phyloP scores from a whole-genome alignment of 371 early-diverging fungal genomes.

The Actinomortierella ambigua region DNA sequence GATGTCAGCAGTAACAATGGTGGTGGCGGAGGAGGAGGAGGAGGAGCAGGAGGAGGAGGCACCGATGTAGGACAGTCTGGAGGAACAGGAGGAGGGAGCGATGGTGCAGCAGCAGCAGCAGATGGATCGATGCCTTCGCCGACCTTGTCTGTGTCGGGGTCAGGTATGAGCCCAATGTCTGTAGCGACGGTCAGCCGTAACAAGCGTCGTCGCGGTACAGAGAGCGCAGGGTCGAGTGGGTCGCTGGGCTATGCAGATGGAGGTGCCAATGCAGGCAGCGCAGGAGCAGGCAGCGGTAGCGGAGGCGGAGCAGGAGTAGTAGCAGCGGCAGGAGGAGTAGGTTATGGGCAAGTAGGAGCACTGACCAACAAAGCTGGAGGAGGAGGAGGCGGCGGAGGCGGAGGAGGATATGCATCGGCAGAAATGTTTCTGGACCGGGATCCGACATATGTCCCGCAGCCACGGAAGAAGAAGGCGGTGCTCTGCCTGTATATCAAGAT shows the following conservation, averaged over 20 bases:
- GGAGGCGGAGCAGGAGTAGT: neutral
- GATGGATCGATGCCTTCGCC: neutral
- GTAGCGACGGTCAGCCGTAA: conserved; percentile 3
- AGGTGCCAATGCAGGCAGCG: too few species aligned
- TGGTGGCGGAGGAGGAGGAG: too few species aligned
- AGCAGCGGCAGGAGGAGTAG: neutral
- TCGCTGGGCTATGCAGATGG: neutral
- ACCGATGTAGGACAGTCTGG: conserved; percentile 11
- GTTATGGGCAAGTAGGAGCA: neutral
- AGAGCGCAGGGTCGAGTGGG: neutral
- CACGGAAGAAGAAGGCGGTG: conserved; percentile 44
- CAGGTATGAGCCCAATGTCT: conserved; percentile 1
- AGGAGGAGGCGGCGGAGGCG: too few species aligned
- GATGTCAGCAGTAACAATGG: neutral
- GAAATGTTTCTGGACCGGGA: conserved; percentile 44
- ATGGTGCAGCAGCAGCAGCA: neutral
- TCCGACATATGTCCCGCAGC: conserved; percentile 46
- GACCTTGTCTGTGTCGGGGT: neutral
- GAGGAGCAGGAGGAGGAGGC: conserved; percentile 1
- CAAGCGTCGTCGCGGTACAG: conserved; percentile 23
- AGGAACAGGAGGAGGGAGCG: too few species aligned
- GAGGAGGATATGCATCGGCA: conserved; percentile 10
- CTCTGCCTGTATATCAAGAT: conserved; percentile 58
- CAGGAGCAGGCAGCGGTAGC: too few species aligned
- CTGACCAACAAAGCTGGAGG: conserved; percentile 7